phyloP scores from a whole-genome alignment of 768 basidiomycete species.

The Multifurca ochricompacta region DNA sequence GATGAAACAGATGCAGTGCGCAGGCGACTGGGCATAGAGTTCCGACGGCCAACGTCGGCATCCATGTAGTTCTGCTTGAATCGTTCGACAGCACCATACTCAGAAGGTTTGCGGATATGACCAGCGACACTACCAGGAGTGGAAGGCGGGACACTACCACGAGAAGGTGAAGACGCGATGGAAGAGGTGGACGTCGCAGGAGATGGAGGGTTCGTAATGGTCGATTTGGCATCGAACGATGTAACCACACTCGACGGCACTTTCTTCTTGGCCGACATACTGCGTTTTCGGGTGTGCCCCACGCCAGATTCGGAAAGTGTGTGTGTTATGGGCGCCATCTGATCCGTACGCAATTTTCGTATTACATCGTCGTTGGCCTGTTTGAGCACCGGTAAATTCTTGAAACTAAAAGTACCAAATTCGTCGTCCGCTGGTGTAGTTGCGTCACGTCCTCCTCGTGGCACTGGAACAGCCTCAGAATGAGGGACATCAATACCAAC shows the following conservation, averaged over 20 bases:
- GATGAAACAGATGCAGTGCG: constrained; percentile 78
- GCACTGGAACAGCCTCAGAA: constrained; percentile 21
- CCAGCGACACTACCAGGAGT: constrained; percentile 56
- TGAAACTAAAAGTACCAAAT: constrained; percentile 97
- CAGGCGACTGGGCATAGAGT: constrained; percentile 79
- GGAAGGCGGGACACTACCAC: constrained; percentile 60
- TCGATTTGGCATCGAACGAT: constrained; percentile 48
- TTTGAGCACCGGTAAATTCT: constrained; percentile 92
- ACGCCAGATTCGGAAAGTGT: constrained; percentile 57
- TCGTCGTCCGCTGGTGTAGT: constrained; percentile 67
- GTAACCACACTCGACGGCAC: constrained; percentile 76
- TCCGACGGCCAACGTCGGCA: constrained; percentile 57
- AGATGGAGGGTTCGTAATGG: constrained; percentile 75
- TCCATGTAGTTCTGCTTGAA: constrained; percentile 82
- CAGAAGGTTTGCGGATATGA: constrained; percentile 82
- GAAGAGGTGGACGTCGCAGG: constrained; percentile 90
- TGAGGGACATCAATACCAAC: constrained; percentile 25
- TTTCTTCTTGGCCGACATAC: constrained; percentile 69
- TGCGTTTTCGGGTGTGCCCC: constrained; percentile 61
- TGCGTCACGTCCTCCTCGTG: constrained; percentile 28
- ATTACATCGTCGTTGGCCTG: constrained; percentile 99
- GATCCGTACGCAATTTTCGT: constrained; percentile 88
- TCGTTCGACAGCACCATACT: constrained; percentile 79
- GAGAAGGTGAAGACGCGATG: constrained; percentile 82
- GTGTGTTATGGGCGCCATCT: constrained; percentile 70